Percentiles rank a stretch among this genome's conserved stretches.
Evolutionary conservation across 768 basidiomycete species (phyloP).

Genomic region (Melanogaster broomeanus): DNA sequence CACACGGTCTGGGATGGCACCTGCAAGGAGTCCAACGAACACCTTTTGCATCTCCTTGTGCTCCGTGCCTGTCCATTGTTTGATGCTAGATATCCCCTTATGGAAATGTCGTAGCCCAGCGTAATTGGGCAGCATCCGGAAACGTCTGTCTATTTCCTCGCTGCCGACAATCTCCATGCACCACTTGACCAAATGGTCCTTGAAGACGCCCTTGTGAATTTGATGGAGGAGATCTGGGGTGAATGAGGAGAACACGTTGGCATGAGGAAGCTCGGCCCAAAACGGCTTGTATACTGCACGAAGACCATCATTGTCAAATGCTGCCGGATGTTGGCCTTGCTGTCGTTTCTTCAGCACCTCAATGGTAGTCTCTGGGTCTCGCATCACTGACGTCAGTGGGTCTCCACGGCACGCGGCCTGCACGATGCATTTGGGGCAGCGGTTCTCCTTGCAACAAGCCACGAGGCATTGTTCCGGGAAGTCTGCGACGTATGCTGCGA

Average conservation of each 20-base stretch:
- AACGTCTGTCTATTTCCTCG: conserved; percentile 14
- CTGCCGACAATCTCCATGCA: conserved; percentile 12
- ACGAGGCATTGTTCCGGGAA: conserved; percentile 48
- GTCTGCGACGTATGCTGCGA: conserved; percentile 41
- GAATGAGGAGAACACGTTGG: conserved; percentile 41
- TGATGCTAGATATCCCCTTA: conserved; percentile 41
- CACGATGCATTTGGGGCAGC: conserved; percentile 25
- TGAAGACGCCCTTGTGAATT: conserved; percentile 49
- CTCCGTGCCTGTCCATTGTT: conserved; percentile 47
- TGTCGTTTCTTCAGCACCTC: background rate
- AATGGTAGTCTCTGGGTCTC: background rate
- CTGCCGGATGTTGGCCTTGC: conserved; percentile 1
- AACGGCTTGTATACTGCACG: conserved; percentile 30
- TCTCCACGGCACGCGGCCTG: background rate
- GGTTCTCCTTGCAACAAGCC: conserved; percentile 23
- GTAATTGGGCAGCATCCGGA: conserved; percentile 13
- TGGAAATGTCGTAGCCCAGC: conserved; percentile 34
- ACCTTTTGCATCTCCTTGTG: conserved; percentile 39
- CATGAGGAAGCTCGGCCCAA: conserved; percentile 41
- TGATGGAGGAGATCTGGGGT: conserved; percentile 48
- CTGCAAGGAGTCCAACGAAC: conserved; percentile 34
- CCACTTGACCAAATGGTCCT: conserved; percentile 45
- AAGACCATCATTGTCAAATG: conserved; percentile 1
- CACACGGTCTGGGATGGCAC: conserved; percentile 15
- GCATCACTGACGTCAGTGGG: background rate